These are phyloP conservation scores for Boletellus emodensis DNA, from an alignment of 768 basidiomycete genomes.

Conservation along the genomic window DNA sequence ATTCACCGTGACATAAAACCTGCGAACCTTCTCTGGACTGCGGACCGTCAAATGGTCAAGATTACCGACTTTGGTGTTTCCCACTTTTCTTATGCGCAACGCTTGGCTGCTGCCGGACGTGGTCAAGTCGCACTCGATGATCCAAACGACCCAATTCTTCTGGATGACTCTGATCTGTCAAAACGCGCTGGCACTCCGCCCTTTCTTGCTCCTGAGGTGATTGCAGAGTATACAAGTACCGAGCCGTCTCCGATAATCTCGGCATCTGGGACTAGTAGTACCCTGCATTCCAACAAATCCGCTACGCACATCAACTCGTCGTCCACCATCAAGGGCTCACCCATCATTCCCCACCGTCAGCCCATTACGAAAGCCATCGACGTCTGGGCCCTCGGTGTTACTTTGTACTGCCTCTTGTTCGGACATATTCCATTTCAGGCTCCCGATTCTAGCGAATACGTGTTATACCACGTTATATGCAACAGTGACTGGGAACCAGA, in stretches of 20 bases:
- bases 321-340: constrained; percentile 27
- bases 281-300: constrained; percentile 27
- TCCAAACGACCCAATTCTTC: constrained; percentile 57
- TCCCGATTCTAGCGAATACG: constrained; percentile 58
- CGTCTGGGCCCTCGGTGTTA: constrained; percentile 96
- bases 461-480: constrained; percentile 76
- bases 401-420: constrained; percentile 90
- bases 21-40: constrained; percentile 90
- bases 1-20: constrained; percentile 99
- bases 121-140: constrained; percentile 36
- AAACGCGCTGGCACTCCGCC: constrained; percentile 94
- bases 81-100: constrained; percentile 89
- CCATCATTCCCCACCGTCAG: constrained; percentile 31
- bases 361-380: constrained; percentile 91
- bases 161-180: constrained; percentile 83
- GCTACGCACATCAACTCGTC: constrained; percentile 29
- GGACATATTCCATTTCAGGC: constrained; percentile 77
- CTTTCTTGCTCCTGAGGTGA: constrained; percentile 94
- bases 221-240: constrained; percentile 56
- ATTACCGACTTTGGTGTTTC: constrained; percentile 99
- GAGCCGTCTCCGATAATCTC: constrained; percentile 32
- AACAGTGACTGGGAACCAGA: constrained; percentile 69
- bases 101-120: constrained; percentile 59
- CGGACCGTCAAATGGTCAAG: constrained; percentile 85
- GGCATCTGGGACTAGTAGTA: constrained; percentile 30